Evolutionary conservation across 2,329 filamentous ascomycete genomes (phyloP), one percentile per base, ranked within the genome.

Genomic region (Malbranchea zuffiana): DNA sequence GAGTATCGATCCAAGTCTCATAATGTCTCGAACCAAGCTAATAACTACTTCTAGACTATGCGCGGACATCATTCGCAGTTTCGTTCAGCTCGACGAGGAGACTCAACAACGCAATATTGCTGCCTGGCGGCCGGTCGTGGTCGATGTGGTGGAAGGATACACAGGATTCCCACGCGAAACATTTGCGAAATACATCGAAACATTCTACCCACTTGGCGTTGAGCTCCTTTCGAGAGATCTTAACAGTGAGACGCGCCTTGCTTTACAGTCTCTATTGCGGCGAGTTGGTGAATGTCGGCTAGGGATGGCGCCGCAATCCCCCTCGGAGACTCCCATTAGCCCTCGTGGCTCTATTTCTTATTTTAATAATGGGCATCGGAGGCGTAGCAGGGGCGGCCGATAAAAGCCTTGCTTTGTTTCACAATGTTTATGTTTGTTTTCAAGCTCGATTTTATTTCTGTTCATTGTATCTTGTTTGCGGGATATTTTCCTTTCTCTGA

Each of bases 61-160:
- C 65, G 84, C 82, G 52, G 90, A 98, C 58, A 94, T 99, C 45
- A 80, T 98, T 43, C 74, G 76, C 24, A 80, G 80, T 10, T 99
- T 93, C 59, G 77, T 85, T 7, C 69, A 72, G 3, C 76, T 98
- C 3, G 90, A 96, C 54, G 87, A 95, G 57, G 92, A 98, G 54
- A 92, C 84, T 18, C 90, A 98, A 61, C 87, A 96, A 56, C 74
- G 90, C 39, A 98, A 98, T 60, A 94, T 98, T 38, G 75, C 92
- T 17, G 93, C 92, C 0, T 99, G 90, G 90, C 73, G 90, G 12
- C 90, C 90, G 0, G 90, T 98, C 0, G 90, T 99, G 1, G 86
- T 98, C 12, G 90, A 94, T 54, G 90, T 98, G 6, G 69, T 99
- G 6, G 88, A 98, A 53, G 90, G 90, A 1, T 96, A 88, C 57